These are phyloP conservation scores for Cyberlindnera samutprakarnensis DNA, from an alignment of 805 yeast genomes.

Conservation along the genomic window DNA sequence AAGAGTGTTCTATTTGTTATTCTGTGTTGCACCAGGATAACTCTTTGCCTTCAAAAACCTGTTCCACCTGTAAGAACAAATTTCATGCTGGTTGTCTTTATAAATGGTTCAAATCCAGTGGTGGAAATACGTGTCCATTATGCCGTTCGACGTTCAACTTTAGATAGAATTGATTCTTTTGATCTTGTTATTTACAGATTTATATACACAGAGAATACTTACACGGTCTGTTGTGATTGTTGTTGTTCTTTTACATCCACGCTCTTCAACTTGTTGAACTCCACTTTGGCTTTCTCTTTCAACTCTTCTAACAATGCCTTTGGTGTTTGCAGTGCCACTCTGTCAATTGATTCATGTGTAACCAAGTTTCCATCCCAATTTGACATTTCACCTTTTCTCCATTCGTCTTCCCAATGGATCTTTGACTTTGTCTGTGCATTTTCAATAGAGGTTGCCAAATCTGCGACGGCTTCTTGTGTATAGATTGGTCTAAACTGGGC, in stretches of 20 bases:
- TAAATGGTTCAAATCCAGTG: constrained; percentile 96
- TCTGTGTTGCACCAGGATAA: constrained; percentile 81
- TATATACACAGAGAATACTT: too few relatives aligned
- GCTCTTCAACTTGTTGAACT: constrained; percentile 9
- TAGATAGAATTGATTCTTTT: constrained; percentile 10
- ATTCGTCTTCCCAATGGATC: constrained; percentile 75
- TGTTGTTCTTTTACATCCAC: background rate
- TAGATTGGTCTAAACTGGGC: constrained; percentile 88
- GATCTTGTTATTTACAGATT: background rate
- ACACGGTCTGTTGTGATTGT: background rate
- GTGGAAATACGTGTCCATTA: constrained; percentile 87
- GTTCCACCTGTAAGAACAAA: constrained; percentile 86
- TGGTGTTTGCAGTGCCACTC: constrained; percentile 54
- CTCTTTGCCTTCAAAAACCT: constrained; percentile 80
- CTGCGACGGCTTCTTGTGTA: constrained; percentile 88
- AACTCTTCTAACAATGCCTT: constrained; percentile 57
- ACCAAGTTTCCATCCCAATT: constrained; percentile 61
- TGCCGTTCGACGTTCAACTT: constrained; percentile 68
- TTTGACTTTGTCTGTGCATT: constrained; percentile 38
- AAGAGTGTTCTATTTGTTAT: constrained; percentile 96
- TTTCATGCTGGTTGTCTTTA: constrained; percentile 94
- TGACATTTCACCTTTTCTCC: constrained; percentile 78
- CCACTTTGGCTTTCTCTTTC: constrained; percentile 24
- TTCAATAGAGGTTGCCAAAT: constrained; percentile 62
- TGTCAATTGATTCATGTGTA: constrained; percentile 52